Evolutionary conservation across 768 basidiomycete genomes (phyloP), one percentile per base, ranked within the genome.

Genomic region (Asterophora lycoperdoides): DNA sequence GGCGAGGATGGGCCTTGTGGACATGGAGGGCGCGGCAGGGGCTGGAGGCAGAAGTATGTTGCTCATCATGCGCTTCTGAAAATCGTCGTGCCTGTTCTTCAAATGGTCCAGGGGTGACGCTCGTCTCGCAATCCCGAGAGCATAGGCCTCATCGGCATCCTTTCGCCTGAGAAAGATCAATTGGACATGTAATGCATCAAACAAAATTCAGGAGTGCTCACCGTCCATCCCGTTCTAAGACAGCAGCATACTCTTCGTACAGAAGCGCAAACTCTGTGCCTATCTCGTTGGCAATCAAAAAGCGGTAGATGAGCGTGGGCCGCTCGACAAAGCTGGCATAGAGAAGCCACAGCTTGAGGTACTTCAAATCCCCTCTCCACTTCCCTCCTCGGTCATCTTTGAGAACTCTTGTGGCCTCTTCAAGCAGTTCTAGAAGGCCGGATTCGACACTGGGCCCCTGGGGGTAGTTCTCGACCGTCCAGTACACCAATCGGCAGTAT

Each of bases 401-500:
- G 60, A 98, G 76, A 7, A 84, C 78, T 28, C 93, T 74, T 1
- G 96, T 96, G 13, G 92, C 89, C 60, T 92, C 89, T 62, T 99
- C 96, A 6, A 99, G 69, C 2, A 98, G 74, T 50, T 95, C 93
- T 14, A 98, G 72, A n/a, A 98, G 76, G 28, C 92, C 89, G 10
- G 89, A 92, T 61, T 93, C 87, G 1, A 85, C 85, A 42, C 85
- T 89, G 48, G 89, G 86, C 4, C 93, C 94, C 51, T 96, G 87
- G 0, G 95, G 93, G 62, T 97, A 95, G 64, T 91, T 93, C 64
- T 95, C 92, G 36, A 93, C 70, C 0, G 89, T 93, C 89, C 94
- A 98, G 43, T 87, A 78, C 44, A 98, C 86, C 56, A 97, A 83
- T 52, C 78, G 76, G 59, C 81, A 83, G 58, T 93, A 95, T 1